Evolutionary conservation across 805 yeast genomes (phyloP), one percentile per base, ranked within the genome.

Genomic region (Brettanomyces bruxellensis): DNA sequence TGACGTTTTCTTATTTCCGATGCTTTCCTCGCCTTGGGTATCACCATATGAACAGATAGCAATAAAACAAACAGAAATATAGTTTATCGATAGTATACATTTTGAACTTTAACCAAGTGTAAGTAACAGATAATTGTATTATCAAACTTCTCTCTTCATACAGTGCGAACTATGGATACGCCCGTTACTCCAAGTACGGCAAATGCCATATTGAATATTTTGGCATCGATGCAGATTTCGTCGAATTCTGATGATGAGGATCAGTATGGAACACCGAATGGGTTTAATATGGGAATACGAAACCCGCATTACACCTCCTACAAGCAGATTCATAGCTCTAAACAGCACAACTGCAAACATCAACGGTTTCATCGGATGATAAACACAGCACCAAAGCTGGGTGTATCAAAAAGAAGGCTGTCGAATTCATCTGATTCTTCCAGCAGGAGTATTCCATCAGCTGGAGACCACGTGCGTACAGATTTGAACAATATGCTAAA

Each of bases 351-450:
- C 22, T 14, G 12, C 13, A 28, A 36, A 24, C 28, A 30, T n/a
- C 34, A 6, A 25, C 53, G 24, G 45, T 47, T 25, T 40, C 50
- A 32, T 38, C 50, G 42, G 23, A 13, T 13, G n/a, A 9, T 41
- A 36, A 52, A 46, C 39, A 42, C 45, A 24, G 45, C 43, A 8
- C 45, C 52, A 4, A 55, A 55, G 41, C 51, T 53, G 28, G 46
- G 45, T 39, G 47, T 54, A 8, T 34, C 46, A 34, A 57, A 57
- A 45, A 48, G 61, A 22, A 36, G 56, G 25, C 43, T 57, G 34
- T 57, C 61, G 5, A 54, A 47, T 37, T 52, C 57, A 5, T 49
- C 55, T 2, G 41, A 43, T 28, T 18, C 23, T 13, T 40, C 42
- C 14, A 25, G 25, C 23, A 24, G 42, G 23, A n/a, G 42, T 4